These are phyloP conservation scores for Spinellus fusiger DNA, from an alignment of 192 early-diverging fungal species.

Conservation along the genomic window DNA sequence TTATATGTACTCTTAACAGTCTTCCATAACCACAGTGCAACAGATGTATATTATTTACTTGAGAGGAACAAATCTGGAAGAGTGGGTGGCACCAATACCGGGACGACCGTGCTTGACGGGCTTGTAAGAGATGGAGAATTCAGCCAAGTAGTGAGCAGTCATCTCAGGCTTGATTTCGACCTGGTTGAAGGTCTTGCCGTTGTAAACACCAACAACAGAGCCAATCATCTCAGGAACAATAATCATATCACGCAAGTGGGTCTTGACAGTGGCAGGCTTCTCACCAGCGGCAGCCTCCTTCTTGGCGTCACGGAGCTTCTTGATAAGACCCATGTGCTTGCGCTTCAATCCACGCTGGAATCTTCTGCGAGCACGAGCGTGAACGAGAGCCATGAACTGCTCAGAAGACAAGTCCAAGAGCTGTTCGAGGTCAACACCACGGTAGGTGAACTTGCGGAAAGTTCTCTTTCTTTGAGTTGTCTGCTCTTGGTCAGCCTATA, in stretches of 20 bases:
- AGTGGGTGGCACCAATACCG: slow-evolving; percentile 98
- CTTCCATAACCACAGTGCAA: not conserved
- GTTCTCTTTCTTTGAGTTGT: slow-evolving; percentile 77
- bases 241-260: slow-evolving; percentile 99
- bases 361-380: slow-evolving; percentile 92
- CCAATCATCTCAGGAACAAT: slow-evolving; percentile 99
- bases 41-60: no score
- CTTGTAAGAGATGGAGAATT: slow-evolving; percentile 86
- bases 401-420: slow-evolving; percentile 90
- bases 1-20: no score
- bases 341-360: slow-evolving; percentile 98
- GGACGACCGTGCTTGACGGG: slow-evolving; percentile 99
- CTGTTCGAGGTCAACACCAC: slow-evolving; percentile 94
- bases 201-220: slow-evolving; percentile 93
- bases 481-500: slow-evolving; percentile 23
- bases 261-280: slow-evolving; percentile 97
- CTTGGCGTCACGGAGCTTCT: slow-evolving; percentile 99
- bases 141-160: slow-evolving; percentile 28
- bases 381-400: slow-evolving; percentile 91
- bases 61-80: slow-evolving; percentile 89
- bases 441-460: slow-evolving; percentile 98
- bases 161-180: slow-evolving; percentile 84
- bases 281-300: slow-evolving; percentile 82
- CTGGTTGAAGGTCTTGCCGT: slow-evolving; percentile 99
- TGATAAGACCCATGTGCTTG: slow-evolving; percentile 99